These are phyloP conservation scores for Kazachstania viticola DNA, from an alignment of 805 yeast genomes.

Conservation along the genomic window DNA sequence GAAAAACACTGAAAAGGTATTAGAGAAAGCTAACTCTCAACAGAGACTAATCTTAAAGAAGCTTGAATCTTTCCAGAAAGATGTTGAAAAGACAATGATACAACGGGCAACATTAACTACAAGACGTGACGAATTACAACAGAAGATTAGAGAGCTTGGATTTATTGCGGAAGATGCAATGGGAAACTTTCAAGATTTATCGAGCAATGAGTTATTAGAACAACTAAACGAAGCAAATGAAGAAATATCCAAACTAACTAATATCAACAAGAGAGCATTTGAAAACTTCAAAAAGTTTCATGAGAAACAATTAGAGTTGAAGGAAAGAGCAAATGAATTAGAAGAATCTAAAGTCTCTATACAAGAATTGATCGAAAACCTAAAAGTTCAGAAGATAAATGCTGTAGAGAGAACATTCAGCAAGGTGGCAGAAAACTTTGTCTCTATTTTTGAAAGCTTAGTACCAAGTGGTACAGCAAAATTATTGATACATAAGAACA, in stretches of 20 bases:
- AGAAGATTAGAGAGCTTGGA: constrained; percentile 73
- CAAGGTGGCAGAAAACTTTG: constrained; percentile 63
- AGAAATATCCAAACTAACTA: constrained; percentile 50
- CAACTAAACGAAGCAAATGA: constrained; percentile 44
- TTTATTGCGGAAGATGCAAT: constrained; percentile 81
- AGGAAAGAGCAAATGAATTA: constrained; percentile 54
- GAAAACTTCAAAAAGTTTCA: constrained; percentile 72
- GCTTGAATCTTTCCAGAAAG: constrained; percentile 49
- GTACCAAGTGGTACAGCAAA: constrained; percentile 79
- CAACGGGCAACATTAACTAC: constrained; percentile 46
- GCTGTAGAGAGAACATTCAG: constrained; percentile 73
- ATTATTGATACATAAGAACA: constrained; percentile 46
- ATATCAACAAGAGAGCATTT: constrained; percentile 80
- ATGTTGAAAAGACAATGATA: constrained; percentile 52
- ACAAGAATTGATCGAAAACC: constrained; percentile 51
- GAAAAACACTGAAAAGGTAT: constrained; percentile 27
- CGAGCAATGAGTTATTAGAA: constrained; percentile 42
- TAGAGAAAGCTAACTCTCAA: constrained; percentile 42
- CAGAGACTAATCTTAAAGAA: constrained; percentile 44
- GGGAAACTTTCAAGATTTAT: constrained; percentile 32
- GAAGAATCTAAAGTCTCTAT: constrained; percentile 62
- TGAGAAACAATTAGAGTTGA: constrained; percentile 57
- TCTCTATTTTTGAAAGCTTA: constrained; percentile 61
- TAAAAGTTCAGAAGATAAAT: constrained; percentile 68
- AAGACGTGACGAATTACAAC: constrained; percentile 62